These are phyloP conservation scores for Flaveria floridana DNA, from an alignment of 140 eudicot genomes.

Conservation along the genomic window DNA sequence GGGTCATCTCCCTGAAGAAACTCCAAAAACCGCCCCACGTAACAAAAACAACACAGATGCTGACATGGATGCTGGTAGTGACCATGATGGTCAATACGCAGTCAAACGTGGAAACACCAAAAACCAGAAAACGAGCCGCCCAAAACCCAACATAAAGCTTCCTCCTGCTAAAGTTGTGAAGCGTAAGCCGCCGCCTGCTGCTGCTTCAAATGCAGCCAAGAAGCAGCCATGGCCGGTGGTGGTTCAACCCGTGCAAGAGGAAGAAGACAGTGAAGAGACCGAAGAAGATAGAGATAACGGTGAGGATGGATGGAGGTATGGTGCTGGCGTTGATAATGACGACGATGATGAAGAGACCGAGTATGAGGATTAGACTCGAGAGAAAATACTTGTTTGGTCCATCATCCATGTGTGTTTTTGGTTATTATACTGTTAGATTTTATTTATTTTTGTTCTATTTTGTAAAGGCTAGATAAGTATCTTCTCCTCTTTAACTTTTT, in stretches of 20 bases:
- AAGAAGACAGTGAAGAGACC: constrained; percentile 95
- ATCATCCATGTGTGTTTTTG: constrained; percentile 15
- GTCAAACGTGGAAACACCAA: constrained; percentile 55
- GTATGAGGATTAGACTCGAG: constrained; percentile 55
- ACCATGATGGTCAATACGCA: constrained; percentile 57
- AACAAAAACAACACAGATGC: constrained; percentile 36
- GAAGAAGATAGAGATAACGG: constrained; percentile 84
- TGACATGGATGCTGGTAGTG: constrained; percentile 84
- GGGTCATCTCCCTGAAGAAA: constrained; percentile 77
- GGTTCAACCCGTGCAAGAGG: constrained; percentile 56
- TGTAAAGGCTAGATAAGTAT: constrained; percentile 10
- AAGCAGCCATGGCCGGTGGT: constrained; percentile 66
- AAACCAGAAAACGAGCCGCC: constrained; percentile 56
- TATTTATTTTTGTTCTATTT: not conserved
- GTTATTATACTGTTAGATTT: constrained; percentile 12
- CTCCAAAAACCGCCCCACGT: constrained; percentile 52
- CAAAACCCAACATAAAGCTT: constrained; percentile 62
- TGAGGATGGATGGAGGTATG: constrained; percentile 74
- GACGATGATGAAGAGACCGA: constrained; percentile 94
- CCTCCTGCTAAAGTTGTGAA: constrained; percentile 70
- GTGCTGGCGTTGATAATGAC: constrained; percentile 33
- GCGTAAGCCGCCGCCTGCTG: constrained; percentile 52
- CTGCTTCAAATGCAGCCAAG: constrained; percentile 34
- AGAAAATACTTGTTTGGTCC: not conserved
- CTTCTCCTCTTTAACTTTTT: not conserved